Evolutionary conservation across 176 grass and related monocot genomes (phyloP), one percentile per base, ranked within the genome.

Genomic region (Bolboschoenus planiculmis): DNA sequence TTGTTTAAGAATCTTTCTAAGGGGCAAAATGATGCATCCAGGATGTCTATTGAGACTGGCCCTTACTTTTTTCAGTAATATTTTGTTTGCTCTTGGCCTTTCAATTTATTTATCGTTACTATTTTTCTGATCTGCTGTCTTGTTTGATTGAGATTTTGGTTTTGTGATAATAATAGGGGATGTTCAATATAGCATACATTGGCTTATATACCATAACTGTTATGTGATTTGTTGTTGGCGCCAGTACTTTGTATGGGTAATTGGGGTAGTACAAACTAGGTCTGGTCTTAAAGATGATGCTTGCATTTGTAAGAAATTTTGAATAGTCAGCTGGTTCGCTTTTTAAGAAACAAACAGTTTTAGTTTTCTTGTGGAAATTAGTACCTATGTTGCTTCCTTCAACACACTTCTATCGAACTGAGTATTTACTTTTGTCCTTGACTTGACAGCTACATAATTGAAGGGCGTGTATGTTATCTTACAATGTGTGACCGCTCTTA

Each of bases 41-140:
- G 92, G 76, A 99, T 99, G 96, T 95, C 96, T 78, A 95, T 99
- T 73, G 96, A 99, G 85, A 99, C 96, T 0, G 96, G 90, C 43
- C 85, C 92, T 40, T 95, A 95, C 84, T 91, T 76, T 80, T 95
- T 99, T 62, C 96, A 99, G 96, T 99, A 95, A 93, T 90, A 90
- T 87, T 90, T 88, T n/a, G n/a, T n/a, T 56, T 65, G n/a, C 58
- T 27, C 61, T 37, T 56, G 15, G 0, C 66, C 26, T 80, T 80
- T 46, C 5, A 42, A 58, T 80, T 57, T 5, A 20, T 36, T 63
- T 16, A 56, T 73, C 27, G 11, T 78, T 84, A 56, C 20, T 54
- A 74, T 35, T 13, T 50, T 51, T 78, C 8, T 62, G 36, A 66
- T 66, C 31, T 8, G 0, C 18, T 65, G 21, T 27, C 10, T 46